A percentile compares a stretch with the other conserved stretches of the same genome.
phyloP scores from a whole-genome alignment of 108 stramenopile genomes.

The Bacterosira constricta region DNA sequence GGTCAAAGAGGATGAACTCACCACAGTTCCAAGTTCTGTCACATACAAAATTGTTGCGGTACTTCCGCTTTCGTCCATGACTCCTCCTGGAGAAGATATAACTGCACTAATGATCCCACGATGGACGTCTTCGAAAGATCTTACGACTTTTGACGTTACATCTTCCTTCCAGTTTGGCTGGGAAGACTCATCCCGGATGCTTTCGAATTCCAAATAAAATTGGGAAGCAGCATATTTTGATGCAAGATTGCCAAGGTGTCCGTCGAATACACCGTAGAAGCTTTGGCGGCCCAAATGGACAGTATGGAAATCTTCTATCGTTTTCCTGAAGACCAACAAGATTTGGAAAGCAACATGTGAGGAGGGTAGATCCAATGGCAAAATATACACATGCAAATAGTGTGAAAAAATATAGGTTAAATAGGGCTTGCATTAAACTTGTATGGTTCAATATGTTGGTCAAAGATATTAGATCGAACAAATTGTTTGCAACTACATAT shows the following conservation, averaged over 20 bases:
- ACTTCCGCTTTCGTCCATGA: constrained; percentile 82
- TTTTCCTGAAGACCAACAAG: constrained; percentile 17
- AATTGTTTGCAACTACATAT: no score
- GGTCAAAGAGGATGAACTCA: no score
- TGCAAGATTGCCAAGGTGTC: constrained; percentile 74
- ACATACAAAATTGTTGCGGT: constrained; percentile 79
- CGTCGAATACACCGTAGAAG: constrained; percentile 85
- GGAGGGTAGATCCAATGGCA: no score
- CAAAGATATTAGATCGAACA: background rate
- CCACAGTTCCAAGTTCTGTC: constrained; percentile 62
- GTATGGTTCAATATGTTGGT: no score
- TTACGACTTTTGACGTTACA: constrained; percentile 41
- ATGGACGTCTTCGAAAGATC: constrained; percentile 69
- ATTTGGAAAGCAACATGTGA: background rate
- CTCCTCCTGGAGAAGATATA: constrained; percentile 37
- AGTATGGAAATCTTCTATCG: constrained; percentile 94
- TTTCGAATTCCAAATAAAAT: constrained; percentile 51
- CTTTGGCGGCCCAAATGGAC: constrained; percentile 73
- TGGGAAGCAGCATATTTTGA: constrained; percentile 76
- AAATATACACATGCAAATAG: no score
- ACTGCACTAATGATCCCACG: constrained; percentile 61
- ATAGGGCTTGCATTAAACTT: no score
- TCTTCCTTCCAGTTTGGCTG: constrained; percentile 51
- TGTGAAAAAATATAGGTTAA: no score
- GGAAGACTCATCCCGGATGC: background rate